Percentiles rank a stretch among this genome's conserved stretches.
Evolutionary conservation across 2,329 filamentous ascomycete species (phyloP).

Genomic region (Beauveria caledonica): DNA sequence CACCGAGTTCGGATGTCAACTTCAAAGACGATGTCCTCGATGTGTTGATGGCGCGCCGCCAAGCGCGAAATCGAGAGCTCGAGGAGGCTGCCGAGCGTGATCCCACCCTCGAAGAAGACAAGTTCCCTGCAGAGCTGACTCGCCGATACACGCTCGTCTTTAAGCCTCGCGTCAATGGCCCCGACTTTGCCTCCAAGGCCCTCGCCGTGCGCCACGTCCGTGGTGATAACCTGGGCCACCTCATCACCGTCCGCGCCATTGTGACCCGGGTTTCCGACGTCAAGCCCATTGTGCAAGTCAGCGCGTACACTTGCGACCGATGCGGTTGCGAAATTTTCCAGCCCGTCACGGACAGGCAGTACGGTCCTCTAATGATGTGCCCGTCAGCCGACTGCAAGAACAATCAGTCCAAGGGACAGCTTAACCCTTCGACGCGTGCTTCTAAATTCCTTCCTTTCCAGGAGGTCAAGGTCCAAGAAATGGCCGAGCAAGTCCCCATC

Average conservation of each 20-base stretch:
- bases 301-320: slow-evolving; percentile 93
- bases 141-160: slow-evolving; percentile 94
- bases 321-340: slow-evolving; percentile 98
- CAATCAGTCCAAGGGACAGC: slow-evolving; percentile 87
- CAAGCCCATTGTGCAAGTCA: slow-evolving; percentile 95
- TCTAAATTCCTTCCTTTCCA: slow-evolving; percentile 98
- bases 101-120: slow-evolving; percentile 57
- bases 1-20: slow-evolving; percentile 66
- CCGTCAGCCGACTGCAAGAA: slow-evolving; percentile 81
- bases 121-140: slow-evolving; percentile 87
- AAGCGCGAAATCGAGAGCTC: slow-evolving; percentile 75
- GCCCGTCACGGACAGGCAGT: slow-evolving; percentile 84
- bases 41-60: slow-evolving; percentile 88
- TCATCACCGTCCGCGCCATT: slow-evolving; percentile 93
- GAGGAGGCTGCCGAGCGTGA: slow-evolving; percentile 59
- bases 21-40: slow-evolving; percentile 98
- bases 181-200: slow-evolving; percentile 53
- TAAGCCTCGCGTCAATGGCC: slow-evolving; percentile 74
- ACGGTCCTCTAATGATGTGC: slow-evolving; percentile 77
- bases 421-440: slow-evolving; percentile 89
- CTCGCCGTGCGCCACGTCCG: slow-evolving; percentile 90
- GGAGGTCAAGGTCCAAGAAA: slow-evolving; percentile 96
- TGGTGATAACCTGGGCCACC: slow-evolving; percentile 82
- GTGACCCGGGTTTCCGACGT: slow-evolving; percentile 94
- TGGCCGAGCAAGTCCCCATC: slow-evolving; percentile 98